Conservation (phyloP, 768 basidiomycete genomes). For the Leccinum disarticulatum region DNA sequence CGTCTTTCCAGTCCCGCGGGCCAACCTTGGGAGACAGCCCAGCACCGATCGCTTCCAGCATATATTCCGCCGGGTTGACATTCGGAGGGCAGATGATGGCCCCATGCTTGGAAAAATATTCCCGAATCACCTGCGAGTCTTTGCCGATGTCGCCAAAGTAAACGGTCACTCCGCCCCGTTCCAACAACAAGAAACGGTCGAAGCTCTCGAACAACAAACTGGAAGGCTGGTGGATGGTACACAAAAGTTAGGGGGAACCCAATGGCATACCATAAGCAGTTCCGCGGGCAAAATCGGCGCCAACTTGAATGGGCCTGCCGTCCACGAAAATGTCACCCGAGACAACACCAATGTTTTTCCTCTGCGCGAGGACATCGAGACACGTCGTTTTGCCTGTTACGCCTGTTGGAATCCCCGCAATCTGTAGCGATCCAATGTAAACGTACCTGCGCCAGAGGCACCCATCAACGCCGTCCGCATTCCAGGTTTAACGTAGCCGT, state of each 20-base stretch:
- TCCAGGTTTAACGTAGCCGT: constrained; percentile 82
- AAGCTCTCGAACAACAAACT: constrained; percentile 86
- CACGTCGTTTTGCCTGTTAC: constrained; percentile 70
- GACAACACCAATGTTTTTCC: constrained; percentile 70
- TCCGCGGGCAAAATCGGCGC: constrained; percentile 58
- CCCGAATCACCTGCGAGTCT: constrained; percentile 63
- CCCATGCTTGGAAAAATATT: constrained; percentile 77
- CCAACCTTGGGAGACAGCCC: constrained; percentile 72
- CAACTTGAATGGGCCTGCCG: constrained; percentile 59
- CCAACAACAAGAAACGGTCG: constrained; percentile 65
- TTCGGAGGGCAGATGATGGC: constrained; percentile 68
- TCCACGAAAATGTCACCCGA: constrained; percentile 65
- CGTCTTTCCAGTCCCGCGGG: constrained; percentile 80
- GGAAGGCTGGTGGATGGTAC: constrained; percentile 89
- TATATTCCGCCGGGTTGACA: constrained; percentile 78
- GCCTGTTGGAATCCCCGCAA: constrained; percentile 1
- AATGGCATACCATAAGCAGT: constrained; percentile 68
- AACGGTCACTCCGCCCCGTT: constrained; percentile 85
- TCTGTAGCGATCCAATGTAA: constrained; percentile 11
- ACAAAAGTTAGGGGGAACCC: constrained; percentile 48
- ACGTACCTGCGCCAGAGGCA: constrained; percentile 69
- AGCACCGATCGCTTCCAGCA: constrained; percentile 87
- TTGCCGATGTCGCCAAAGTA: constrained; percentile 89
- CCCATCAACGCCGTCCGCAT: constrained; percentile 91
- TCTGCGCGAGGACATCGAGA: constrained; percentile 70